A percentile compares a stretch with the other conserved stretches of the same genome.
Conservation (phyloP, 441 rosid genomes). For the Populus trichocarpa region DNA sequence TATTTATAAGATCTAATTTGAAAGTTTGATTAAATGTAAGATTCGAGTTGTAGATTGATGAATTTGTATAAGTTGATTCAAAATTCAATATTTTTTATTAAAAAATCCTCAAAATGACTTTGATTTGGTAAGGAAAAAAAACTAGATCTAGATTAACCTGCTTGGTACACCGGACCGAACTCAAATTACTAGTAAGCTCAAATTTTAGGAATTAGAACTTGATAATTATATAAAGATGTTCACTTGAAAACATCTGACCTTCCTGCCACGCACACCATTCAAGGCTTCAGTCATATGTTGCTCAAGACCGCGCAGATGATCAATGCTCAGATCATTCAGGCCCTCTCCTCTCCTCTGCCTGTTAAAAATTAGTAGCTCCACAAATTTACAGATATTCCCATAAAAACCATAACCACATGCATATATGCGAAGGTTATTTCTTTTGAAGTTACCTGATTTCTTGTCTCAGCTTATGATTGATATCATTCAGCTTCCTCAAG, state of each 20-base stretch:
- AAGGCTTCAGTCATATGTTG: conserved; percentile 47
- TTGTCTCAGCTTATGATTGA: conserved; percentile 52
- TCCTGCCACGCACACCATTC: conserved; percentile 46
- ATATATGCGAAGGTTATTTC: neutral
- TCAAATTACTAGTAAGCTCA: neutral
- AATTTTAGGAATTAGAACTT: neutral
- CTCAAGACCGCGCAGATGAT: conserved; percentile 44
- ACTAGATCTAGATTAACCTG: too few relatives aligned
- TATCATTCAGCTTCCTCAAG: conserved; percentile 58
- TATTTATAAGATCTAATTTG: too few relatives aligned
- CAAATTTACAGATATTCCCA: neutral
- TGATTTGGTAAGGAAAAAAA: too few relatives aligned
- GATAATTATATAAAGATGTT: too few relatives aligned
- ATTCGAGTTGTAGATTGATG: too few relatives aligned
- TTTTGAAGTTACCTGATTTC: conserved; percentile 49
- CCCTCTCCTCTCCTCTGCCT: conserved; percentile 67
- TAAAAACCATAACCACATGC: neutral
- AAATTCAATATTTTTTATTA: rapidly evolving
- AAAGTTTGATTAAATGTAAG: too few relatives aligned
- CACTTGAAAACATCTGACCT: conserved; percentile 33
- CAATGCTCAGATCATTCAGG: conserved; percentile 30
- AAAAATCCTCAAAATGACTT: too few relatives aligned
- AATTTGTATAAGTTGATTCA: too few relatives aligned
- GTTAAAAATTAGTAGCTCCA: neutral
- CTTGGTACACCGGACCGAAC: neutral